These are phyloP conservation scores for Lactarius evosmus DNA, from an alignment of 768 basidiomycete genomes.

Conservation along the genomic window DNA sequence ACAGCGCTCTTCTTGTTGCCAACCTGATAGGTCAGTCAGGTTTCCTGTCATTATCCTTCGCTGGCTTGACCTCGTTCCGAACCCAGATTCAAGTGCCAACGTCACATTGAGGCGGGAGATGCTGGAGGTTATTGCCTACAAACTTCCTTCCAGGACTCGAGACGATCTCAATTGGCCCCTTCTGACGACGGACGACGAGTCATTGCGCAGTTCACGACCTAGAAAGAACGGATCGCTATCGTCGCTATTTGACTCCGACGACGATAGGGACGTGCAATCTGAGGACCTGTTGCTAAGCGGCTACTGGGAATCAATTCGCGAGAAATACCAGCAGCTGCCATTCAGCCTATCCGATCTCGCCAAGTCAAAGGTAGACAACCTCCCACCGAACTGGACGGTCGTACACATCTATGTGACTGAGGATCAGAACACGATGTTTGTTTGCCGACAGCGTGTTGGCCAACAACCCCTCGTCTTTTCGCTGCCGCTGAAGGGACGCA, in stretches of 20 bases:
- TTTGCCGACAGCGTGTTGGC: conserved; percentile 70
- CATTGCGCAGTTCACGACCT: conserved; percentile 32
- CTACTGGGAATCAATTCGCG: conserved; percentile 62
- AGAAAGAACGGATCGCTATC: conserved; percentile 28
- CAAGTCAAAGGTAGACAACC: conserved; percentile 39
- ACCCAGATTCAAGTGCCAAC: conserved; percentile 65
- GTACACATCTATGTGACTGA: conserved; percentile 80
- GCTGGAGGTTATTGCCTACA: conserved; percentile 73
- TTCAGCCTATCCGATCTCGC: conserved; percentile 44
- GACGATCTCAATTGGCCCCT: conserved; percentile 80
- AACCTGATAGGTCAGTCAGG: conserved; percentile 54
- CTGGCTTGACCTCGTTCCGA: not conserved
- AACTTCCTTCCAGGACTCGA: conserved; percentile 46
- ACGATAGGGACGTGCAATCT: conserved; percentile 39
- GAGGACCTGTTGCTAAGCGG: conserved; percentile 38
- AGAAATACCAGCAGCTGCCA: conserved; percentile 49
- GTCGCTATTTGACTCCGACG: conserved; percentile 33
- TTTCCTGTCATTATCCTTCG: not conserved
- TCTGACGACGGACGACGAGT: conserved; percentile 45
- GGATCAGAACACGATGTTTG: conserved; percentile 78
- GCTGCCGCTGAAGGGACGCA: conserved; percentile 79
- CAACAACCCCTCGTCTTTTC: conserved; percentile 76
- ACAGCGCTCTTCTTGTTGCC: conserved; percentile 54
- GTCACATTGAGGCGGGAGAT: conserved; percentile 85
- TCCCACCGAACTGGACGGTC: conserved; percentile 81